phyloP scores from a whole-genome alignment of 306 rosid species.

The Casuarina cunninghamiana region DNA sequence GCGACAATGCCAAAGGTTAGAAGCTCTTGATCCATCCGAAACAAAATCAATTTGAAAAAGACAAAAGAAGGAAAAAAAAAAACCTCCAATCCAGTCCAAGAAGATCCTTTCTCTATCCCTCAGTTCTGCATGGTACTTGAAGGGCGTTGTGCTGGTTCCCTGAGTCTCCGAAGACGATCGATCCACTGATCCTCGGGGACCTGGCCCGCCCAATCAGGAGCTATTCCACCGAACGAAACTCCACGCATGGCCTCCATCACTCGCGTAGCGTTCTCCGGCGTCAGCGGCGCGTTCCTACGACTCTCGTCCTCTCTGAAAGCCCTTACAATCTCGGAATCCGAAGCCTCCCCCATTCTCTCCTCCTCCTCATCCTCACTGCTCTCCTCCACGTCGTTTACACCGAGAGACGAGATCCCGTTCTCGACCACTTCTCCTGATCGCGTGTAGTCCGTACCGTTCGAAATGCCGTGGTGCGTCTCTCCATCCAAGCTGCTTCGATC shows the following conservation, averaged over 20 bases:
- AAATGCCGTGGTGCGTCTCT: conserved; percentile 29
- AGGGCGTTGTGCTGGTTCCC: conserved; percentile 33
- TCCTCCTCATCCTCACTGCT: conserved; percentile 45
- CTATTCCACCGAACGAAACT: conserved; percentile 59
- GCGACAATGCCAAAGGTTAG: no score
- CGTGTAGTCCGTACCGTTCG: conserved; percentile 43
- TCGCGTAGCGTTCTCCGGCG: conserved; percentile 70
- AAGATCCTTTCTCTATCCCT: neutral
- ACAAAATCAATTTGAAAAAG: neutral
- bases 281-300: conserved; percentile 66
- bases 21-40: neutral
- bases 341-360: conserved; percentile 35
- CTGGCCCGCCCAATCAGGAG: conserved; percentile 66
- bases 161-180: conserved; percentile 59
- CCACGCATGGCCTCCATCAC: conserved; percentile 91
- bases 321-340: conserved; percentile 52
- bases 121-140: conserved; percentile 16
- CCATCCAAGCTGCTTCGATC: conserved; percentile 38
- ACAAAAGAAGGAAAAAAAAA: neutral
- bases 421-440: conserved; percentile 33
- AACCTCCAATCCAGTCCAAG: conserved; percentile 4
- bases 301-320: conserved; percentile 77
- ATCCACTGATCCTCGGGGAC: conserved; percentile 73
- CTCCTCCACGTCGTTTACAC: conserved; percentile 44
- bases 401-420: conserved; percentile 60